Base-by-base conservation (phyloP, 345 rosid species). In the Populus deltoides region DNA sequence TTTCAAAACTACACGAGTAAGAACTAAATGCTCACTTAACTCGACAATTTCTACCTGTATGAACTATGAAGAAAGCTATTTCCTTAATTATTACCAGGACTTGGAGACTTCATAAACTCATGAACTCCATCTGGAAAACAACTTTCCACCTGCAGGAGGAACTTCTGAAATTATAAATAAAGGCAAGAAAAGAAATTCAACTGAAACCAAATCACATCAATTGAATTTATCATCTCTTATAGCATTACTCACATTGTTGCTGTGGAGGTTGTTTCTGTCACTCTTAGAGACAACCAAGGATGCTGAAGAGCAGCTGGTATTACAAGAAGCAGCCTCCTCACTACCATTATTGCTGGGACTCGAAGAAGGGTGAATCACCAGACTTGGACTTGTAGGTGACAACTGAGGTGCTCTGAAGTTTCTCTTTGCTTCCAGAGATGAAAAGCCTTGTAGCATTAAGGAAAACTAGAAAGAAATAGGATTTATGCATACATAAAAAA, bases 341-440 rank as follows among this genome's bases (percentile, higher is more conserved):
- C 70, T 69, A 62, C 78, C 33, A 68, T 78, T 45, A 39, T 83
- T 77, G 25, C 47, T 74, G 39, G 87, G 84, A 80, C 75, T 83
- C 51, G 75, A 78, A 66, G 88, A 83, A 78, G 84, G 75, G 71
- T 72, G 79, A 70, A 81, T 83, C 39, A 18, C 78, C 3, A 86
- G 86, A 81, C 85, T 86, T 84, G 87, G 63, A 82, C 77, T 72
- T 53, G 78, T 79, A 62, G 89, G 89, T 25, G 92, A 90, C 70
- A 72, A 70, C 33, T 92, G 86, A 65, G 97, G 94, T 68, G 93
- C 88, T 82, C 77, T 88, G 82, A 92, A 92, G 71, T 87, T 87
- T 83, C 93, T 86, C 86, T 90, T 92, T 62, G 97, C 90, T 87
- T 93, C 99, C 39, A 89, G 80, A 75, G 98, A 91, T 82, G 99